These are phyloP conservation scores for Exophiala alcalophila DNA, from an alignment of 2,329 filamentous ascomycete genomes.

Conservation along the genomic window DNA sequence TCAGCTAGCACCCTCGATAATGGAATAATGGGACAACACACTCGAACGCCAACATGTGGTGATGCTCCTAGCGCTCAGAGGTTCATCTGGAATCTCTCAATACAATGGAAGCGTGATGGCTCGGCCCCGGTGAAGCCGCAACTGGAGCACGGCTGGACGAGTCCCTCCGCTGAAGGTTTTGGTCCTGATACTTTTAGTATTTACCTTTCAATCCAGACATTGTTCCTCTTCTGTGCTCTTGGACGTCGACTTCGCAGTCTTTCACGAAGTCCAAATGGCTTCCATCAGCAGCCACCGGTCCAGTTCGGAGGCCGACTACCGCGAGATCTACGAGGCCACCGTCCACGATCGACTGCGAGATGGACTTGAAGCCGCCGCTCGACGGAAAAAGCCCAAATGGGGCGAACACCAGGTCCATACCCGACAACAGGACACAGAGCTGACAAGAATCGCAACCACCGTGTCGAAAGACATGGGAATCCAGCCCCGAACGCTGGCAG, in stretches of 20 bases:
- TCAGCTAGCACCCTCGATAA: too few relatives aligned
- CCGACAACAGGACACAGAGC: conserved; percentile 4
- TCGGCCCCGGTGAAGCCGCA: too few relatives aligned
- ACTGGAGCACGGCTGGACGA: too few relatives aligned
- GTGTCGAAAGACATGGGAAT: conserved; percentile 11
- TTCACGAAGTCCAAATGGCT: conserved; percentile 6
- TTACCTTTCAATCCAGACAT: neutral
- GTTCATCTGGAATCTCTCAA: too few relatives aligned
- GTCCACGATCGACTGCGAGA: conserved; percentile 16
- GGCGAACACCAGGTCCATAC: neutral
- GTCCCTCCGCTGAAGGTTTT: too few relatives aligned
- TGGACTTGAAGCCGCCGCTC: conserved; percentile 9
- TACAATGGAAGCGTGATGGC: too few relatives aligned
- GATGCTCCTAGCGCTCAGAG: too few relatives aligned
- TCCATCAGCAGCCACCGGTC: conserved; percentile 6
- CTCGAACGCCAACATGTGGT: too few relatives aligned
- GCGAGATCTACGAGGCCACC: conserved; percentile 11
- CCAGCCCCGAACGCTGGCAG: conserved; percentile 10
- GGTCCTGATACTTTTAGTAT: too few relatives aligned
- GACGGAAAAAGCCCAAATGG: conserved; percentile 1
- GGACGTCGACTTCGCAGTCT: too few relatives aligned
- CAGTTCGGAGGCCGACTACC: conserved; percentile 15
- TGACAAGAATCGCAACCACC: conserved; percentile 16
- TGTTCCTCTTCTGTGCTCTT: neutral
- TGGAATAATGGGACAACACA: too few relatives aligned